Evolutionary conservation across 2,329 filamentous ascomycete species (phyloP), one percentile per base, ranked within the genome.

Genomic region (Scedosporium boydii): DNA sequence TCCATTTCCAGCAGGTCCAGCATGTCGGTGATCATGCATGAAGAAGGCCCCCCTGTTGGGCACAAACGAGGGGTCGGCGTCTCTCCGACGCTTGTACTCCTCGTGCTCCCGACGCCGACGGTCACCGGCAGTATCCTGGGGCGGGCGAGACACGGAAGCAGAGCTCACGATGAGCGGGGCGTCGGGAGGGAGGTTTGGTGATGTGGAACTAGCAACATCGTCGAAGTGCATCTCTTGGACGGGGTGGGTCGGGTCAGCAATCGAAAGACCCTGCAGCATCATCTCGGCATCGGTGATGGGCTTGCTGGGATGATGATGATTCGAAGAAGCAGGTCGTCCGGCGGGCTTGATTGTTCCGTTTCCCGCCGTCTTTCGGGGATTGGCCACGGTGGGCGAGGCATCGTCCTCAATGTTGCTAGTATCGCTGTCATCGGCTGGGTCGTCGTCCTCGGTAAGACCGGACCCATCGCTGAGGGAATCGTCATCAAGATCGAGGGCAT

Each of bases 21-120:
- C 85, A 68, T 91, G 87, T 65, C 91, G 85, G 70, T 95, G 91
- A 72, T 98, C 95, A 74, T 98, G 93, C 85, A 98, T 92, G 78
- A 97, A 98, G 80, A 98, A 98, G 65, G 90, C 88, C 64, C 95
- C 95, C 67, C 93, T 83, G 70, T 96, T 97, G 61, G 95, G 93
- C 62, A 97, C 93, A 76, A 96, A 96, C 10, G 93, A 87, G 42
- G 93, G 93, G 73, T 96, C 91, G 68, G 91, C 87, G 71, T 96
- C 91, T 68, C 91, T 85, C 74, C 90, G 90, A 76, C 89, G 91
- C 76, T 88, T 87, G 77, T 96, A 96, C 71, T 96, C 91, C 66
- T 96, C 92, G 70, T 96, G 91, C 71, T 97, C 93, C 68, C 89
- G 87, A 66, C 90, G 86, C 73, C 90, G 87, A 67, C 86, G 82